Base-by-base conservation (phyloP, 768 basidiomycete genomes). In the Pisolithus albus region DNA sequence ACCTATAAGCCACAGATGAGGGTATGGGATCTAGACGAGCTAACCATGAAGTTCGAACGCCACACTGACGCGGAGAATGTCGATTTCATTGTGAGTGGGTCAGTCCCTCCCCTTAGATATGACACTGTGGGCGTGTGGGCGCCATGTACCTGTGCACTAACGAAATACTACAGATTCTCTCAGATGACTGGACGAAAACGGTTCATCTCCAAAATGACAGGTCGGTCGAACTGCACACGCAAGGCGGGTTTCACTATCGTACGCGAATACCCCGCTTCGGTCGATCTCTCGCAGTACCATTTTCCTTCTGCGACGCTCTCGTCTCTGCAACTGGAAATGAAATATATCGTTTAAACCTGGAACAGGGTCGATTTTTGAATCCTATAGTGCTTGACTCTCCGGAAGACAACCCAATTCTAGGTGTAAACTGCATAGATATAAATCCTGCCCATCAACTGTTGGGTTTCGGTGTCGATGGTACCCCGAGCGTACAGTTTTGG, bases 161-260 rank as follows among this genome's bases (percentile, higher is more conserved):
- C 11, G 37, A 37, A 24, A 13, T 42, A 37, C 9, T 54, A 7
- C 68, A 96, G 93, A 85, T 92, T 59, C 76, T 98, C 7, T 97
- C 94, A 1, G 89, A 94, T 62, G 95, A 98, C 74, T 98, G 95
- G 95, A 98, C 95, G 7, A 98, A 98, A 66, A 86, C 90, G n/a
- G 77, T 97, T 55, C 93, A 96, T 66, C 79, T 99, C 2, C 96
- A 98, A 77, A 86, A 86, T 46, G 93, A 97, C 72, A 84, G 96
- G n/a, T 89, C 90, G 5, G 68, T 99, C 50, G 91, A 93, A 61
- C 75, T 99, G 5, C 96, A 99, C 65, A 95, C 91, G 0, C 96
- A 98, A 66, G 82, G 88, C 43, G 92, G 92, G 0, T 81, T 93
- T 53, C 90, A 97, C 67, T 91, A 96, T 64, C 83, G 87, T 37